Conservation (phyloP, 2,329 filamentous ascomycete species). For the Trichoderma atroviride region DNA sequence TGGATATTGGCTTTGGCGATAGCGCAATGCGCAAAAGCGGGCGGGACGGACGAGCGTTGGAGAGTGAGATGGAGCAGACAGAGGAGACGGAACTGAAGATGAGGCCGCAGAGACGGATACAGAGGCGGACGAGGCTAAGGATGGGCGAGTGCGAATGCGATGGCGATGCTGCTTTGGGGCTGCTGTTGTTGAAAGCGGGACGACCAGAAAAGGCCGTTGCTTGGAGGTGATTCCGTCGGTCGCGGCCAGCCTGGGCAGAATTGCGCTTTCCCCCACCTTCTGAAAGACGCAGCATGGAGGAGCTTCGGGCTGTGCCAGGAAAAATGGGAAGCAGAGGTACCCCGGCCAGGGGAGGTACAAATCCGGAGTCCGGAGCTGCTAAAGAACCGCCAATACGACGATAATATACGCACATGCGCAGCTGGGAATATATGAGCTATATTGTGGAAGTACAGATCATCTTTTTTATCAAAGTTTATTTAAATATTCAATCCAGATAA, state of each 20-base stretch:
- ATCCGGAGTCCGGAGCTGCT: constrained; percentile 4
- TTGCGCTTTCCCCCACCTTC: constrained; percentile 24
- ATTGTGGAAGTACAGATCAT: neutral
- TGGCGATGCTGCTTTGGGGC: neutral
- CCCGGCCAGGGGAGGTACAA: constrained; percentile 21
- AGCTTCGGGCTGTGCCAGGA: neutral
- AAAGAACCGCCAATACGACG: neutral
- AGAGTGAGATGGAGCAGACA: neutral
- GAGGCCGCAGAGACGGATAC: neutral
- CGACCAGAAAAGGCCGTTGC: neutral
- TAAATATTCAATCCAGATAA: neutral
- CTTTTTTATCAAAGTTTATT: neutral
- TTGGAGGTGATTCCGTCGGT: neutral
- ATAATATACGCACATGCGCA: neutral
- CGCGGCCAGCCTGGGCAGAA: constrained; percentile 29
- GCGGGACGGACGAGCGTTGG: neutral
- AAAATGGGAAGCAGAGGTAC: neutral
- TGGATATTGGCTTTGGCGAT: constrained; percentile 12
- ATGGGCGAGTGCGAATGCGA: neutral
- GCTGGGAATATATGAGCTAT: neutral
- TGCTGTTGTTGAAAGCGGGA: constrained; percentile 19
- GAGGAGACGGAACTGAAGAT: neutral
- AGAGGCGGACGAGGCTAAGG: neutral
- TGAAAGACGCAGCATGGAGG: neutral
- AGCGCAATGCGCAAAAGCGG: neutral